Percentiles rank a stretch among this genome's conserved stretches.
Evolutionary conservation across 2,329 filamentous ascomycete genomes (phyloP).

Genomic region (Dissoconium aciculare): DNA sequence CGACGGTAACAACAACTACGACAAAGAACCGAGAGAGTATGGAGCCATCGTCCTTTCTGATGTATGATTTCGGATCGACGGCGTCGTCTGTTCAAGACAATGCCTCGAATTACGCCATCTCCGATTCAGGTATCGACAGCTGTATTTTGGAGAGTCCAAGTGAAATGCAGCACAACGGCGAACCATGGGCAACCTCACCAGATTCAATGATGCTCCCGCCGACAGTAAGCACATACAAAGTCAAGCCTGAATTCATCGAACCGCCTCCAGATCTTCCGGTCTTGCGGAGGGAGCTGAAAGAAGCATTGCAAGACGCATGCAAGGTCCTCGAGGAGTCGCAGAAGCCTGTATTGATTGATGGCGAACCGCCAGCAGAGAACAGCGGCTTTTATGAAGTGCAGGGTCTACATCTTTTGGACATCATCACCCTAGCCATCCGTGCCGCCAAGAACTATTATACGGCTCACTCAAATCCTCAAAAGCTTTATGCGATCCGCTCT

Average conservation of each 20-base stretch:
- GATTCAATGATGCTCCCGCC: slow-evolving; percentile 81
- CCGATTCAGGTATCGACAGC: slow-evolving; percentile 22
- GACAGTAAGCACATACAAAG: slow-evolving; percentile 88
- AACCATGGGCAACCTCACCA: slow-evolving; percentile 38
- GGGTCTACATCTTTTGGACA: slow-evolving; percentile 80
- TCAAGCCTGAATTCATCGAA: slow-evolving; percentile 64
- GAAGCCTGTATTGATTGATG: slow-evolving; percentile 11
- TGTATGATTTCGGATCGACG: background rate
- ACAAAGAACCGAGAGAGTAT: slow-evolving; percentile 19
- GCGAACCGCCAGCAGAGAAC: slow-evolving; percentile 24
- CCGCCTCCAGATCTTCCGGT: slow-evolving; percentile 72
- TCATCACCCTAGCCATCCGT: slow-evolving; percentile 86
- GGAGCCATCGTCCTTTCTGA: slow-evolving; percentile 11
- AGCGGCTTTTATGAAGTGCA: slow-evolving; percentile 74
- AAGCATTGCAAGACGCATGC: slow-evolving; percentile 53
- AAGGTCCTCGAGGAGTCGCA: slow-evolving; percentile 49
- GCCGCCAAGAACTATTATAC: slow-evolving; percentile 96
- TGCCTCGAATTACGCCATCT: slow-evolving; percentile 16
- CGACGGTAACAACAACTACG: no score
- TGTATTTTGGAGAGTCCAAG: slow-evolving; percentile 38
- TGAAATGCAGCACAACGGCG: slow-evolving; percentile 33
- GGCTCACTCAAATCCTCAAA: slow-evolving; percentile 71
- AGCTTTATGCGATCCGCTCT: slow-evolving; percentile 71
- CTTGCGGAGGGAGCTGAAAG: slow-evolving; percentile 54
- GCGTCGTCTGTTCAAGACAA: slow-evolving; percentile 13